Evolutionary conservation across 2,329 filamentous ascomycete species (phyloP), one percentile per base, ranked within the genome.

Genomic region (Gremmenia infestans): DNA sequence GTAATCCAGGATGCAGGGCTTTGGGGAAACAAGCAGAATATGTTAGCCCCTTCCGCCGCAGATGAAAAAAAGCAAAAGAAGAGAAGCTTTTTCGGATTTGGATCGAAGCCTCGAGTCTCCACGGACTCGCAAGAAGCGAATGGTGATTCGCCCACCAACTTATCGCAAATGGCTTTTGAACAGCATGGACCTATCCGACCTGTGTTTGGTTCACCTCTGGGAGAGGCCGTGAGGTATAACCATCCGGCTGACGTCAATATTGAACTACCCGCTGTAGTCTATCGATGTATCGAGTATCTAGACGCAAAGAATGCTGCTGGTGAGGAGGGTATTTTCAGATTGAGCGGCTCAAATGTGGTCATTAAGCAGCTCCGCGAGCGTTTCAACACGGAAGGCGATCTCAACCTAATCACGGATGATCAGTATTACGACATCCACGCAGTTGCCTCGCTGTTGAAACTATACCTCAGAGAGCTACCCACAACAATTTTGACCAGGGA

Each of bases 351-450:
- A 0, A 97, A 96, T 68, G 82, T 95, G 53, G 87, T 96, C 50
- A 96, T 99, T 73, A 96, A 93, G 72, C 85, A 85, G 55, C 80
- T 99, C 45, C 88, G 89, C 59, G 93, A 97, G 70, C 86, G 92
- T 2, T 99, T 99, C 76, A 97, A 99, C 72, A 85, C 74, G 4
- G 92, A 99, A 75, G 88, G 92, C 47, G 94, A 99, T 68, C 82
- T 99, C 62, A 91, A 96, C 69, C 78, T 99, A 51, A 72, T 97
- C 25, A 82, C 81, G 2, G 92, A 93, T 57, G 87, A 88, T 50
- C 85, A 89, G 56, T 95, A 93, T 70, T 91, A 96, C 69, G 94
- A 99, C 71, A 92, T 99, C 25, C 93, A 99, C 71, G 94, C 94
- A 0, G 88, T 99, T 11, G 94, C 94, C 7, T 96, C 92, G 36